phyloP scores from a whole-genome alignment of 1,284 basidiomycete genomes.

The Vanrija sp. region DNA sequence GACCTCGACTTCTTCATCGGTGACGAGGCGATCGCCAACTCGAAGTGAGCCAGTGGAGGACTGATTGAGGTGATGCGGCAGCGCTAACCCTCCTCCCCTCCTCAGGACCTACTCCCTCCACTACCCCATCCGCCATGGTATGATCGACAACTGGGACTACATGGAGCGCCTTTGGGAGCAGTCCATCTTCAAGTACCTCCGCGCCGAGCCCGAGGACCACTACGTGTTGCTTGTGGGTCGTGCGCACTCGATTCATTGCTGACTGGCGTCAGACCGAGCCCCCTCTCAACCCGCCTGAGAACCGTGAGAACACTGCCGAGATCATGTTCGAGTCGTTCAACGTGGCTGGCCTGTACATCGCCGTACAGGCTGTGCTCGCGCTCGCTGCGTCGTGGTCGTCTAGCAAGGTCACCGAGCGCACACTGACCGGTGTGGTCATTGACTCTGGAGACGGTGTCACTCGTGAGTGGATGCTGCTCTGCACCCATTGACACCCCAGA shows the following conservation, averaged over 20 bases:
- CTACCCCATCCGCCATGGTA: slow-evolving; percentile 95
- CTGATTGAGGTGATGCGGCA: neutral
- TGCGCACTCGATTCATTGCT: neutral
- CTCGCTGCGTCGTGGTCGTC: slow-evolving; percentile 97
- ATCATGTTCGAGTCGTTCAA: slow-evolving; percentile 99
- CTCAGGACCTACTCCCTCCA: slow-evolving; percentile 80
- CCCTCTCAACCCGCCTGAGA: slow-evolving; percentile 96
- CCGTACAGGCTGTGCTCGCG: slow-evolving; percentile 97
- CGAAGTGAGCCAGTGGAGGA: slow-evolving; percentile 54
- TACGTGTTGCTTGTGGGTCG: slow-evolving; percentile 86
- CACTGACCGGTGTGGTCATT: slow-evolving; percentile 94
- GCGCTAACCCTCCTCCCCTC: slow-evolving; percentile 49
- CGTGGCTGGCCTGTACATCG: slow-evolving; percentile 86
- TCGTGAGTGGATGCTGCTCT: slow-evolving; percentile 49
- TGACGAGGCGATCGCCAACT: slow-evolving; percentile 92
- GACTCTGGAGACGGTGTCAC: slow-evolving; percentile 99
- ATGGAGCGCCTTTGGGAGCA: slow-evolving; percentile 99
- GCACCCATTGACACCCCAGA: slow-evolving; percentile 27
- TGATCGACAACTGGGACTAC: slow-evolving; percentile 99
- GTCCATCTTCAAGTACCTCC: slow-evolving; percentile 98
- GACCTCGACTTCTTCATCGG: slow-evolving; percentile 99
- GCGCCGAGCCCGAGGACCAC: slow-evolving; percentile 98
- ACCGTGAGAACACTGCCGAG: slow-evolving; percentile 97
- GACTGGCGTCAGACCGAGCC: slow-evolving; percentile 75
- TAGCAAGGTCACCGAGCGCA: slow-evolving; percentile 85